Evolutionary conservation across 805 yeast species (phyloP).

Genomic region (Candida silvatica): DNA sequence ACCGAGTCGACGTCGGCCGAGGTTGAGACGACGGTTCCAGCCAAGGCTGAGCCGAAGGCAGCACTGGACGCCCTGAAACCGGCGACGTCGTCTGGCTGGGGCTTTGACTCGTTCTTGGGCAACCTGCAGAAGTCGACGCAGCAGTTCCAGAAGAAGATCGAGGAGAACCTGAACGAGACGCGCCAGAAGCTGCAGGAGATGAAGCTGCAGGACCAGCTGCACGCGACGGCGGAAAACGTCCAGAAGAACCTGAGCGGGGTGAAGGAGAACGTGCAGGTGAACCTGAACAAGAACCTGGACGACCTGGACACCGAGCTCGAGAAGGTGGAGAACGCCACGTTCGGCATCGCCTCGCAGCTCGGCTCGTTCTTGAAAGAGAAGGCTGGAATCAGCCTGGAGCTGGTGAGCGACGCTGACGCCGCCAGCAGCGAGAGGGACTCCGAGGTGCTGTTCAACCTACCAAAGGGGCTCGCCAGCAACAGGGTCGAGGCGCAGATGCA

Average conservation of each 20-base stretch:
- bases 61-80: not conserved
- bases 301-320: conserved; percentile 69
- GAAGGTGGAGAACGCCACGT: conserved; percentile 61
- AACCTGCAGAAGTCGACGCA: conserved; percentile 25
- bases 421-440: conserved; percentile 24
- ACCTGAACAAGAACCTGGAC: conserved; percentile 60
- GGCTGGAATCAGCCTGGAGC: conserved; percentile 10
- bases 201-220: conserved; percentile 8
- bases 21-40: not conserved
- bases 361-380: conserved; percentile 39
- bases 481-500: conserved; percentile 59
- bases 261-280: conserved; percentile 21
- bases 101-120: conserved; percentile 26
- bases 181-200: conserved; percentile 10
- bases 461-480: conserved; percentile 34
- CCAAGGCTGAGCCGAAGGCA: not conserved
- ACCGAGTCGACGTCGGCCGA: too few relatives aligned
- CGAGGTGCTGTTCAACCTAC: conserved; percentile 36
- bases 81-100: not conserved
- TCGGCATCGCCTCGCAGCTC: conserved; percentile 46
- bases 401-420: conserved; percentile 4
- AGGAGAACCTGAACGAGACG: conserved; percentile 10
- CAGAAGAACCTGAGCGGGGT: conserved; percentile 21
- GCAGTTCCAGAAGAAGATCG: conserved; percentile 8
- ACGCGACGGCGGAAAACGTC: conserved; percentile 17